Conservation (phyloP, 805 yeast species). For the Clavispora santaluciae region DNA sequence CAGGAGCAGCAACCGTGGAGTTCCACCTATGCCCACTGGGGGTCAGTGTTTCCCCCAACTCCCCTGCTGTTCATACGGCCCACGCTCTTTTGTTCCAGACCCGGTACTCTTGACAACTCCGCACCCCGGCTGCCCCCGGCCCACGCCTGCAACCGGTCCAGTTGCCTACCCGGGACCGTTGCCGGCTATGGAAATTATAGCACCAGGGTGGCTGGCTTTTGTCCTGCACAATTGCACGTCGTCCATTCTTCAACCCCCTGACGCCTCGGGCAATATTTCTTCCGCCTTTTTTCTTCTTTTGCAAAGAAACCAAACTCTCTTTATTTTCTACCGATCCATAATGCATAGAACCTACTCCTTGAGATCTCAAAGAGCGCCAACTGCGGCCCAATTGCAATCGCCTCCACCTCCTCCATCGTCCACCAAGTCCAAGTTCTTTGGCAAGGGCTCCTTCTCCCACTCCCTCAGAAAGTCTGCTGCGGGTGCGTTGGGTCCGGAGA, state of each 20-base stretch:
- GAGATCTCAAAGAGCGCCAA: conserved; percentile 93
- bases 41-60: neutral
- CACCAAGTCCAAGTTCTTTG: conserved; percentile 86
- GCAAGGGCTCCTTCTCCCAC: conserved; percentile 64
- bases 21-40: too few relatives aligned
- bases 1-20: neutral
- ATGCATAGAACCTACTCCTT: conserved; percentile 99
- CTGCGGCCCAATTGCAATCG: conserved; percentile 89
- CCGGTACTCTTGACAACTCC: too few relatives aligned
- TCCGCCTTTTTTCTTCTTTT: neutral
- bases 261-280: neutral
- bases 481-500: conserved; percentile 76
- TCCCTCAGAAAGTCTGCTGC: conserved; percentile 69
- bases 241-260: conserved; percentile 3
- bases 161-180: neutral
- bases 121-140: too few relatives aligned
- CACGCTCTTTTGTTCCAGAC: too few relatives aligned
- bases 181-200: neutral
- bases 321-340: neutral
- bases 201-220: conserved; percentile 6
- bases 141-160: too few relatives aligned
- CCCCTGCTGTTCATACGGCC: too few relatives aligned
- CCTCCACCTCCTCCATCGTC: conserved; percentile 96
- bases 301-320: neutral
- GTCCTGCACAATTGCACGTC: conserved; percentile 4